Base-by-base conservation (phyloP, 192 early-diverging fungal species). In the Coemansia sp. region DNA sequence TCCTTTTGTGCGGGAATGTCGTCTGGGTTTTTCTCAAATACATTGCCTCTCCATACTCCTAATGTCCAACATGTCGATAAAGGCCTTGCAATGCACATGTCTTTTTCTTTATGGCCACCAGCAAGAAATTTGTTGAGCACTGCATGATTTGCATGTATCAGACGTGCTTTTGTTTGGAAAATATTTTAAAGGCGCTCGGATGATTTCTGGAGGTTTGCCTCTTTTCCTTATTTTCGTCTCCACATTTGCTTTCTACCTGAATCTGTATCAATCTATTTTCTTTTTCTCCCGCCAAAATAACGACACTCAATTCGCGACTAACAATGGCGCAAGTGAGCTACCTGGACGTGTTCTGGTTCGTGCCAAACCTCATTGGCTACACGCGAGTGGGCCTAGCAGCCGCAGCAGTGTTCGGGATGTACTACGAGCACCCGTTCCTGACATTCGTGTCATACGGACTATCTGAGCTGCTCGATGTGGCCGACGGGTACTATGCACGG, bases 401-500 rank as follows among this genome's bases (percentile, higher is more conserved):
- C 17, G 38, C 83, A 2, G 86, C 96, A 3, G 78, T 94, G 43
- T 88, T 87, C 70, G 87, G 85, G 73, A 92, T 99, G 88, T 86
- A 87, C 32, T 55, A 60, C 60, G 68, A 81, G 23, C 83, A 87
- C 52, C 91, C 94, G 10, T 80, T 82, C 54, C 75, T 72, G 2
- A 92, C 92, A 63, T 89, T 97, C 60, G 39, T 83, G 21, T 66
- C 92, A 21, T 99, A 99, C 73, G 86, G 85, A 24, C 66, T 92
- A 41, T 96, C 94, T n/a, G 92, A 92, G 70, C 69, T 98, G 25
- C 82, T 99, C 48, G 97, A 99, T 72, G 97, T 93, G 2, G 86
- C 90, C 8, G 96, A 99, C 76, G 97, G 97, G 2, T 84, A 92
- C 66, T 94, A 93, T 55, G 97, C 97, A n/a, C 83, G 96, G 53